Evolutionary conservation across 306 rosid species (phyloP).

Genomic region (Dryas alaskensis): DNA sequence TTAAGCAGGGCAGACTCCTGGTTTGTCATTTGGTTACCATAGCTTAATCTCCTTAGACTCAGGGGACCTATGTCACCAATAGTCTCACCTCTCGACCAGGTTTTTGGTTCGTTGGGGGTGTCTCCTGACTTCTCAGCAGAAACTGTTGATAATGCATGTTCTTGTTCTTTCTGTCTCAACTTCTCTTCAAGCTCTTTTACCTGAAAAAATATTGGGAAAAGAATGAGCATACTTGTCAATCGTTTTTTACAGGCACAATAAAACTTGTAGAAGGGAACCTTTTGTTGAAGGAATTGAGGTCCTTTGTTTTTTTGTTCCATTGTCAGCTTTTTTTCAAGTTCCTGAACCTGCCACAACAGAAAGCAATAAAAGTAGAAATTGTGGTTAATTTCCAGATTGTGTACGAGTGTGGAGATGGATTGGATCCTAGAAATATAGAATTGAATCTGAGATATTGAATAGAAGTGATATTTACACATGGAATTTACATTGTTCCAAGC

Average conservation of each 20-base stretch:
- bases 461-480: not conserved
- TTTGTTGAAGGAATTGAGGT: slow-evolving; percentile 13
- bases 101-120: not conserved
- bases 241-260: not conserved
- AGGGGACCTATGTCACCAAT: not conserved
- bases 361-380: not conserved
- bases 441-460: not conserved
- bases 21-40: slow-evolving; percentile 3
- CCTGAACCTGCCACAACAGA: slow-evolving; percentile 13
- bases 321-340: slow-evolving; percentile 11
- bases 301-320: slow-evolving; percentile 11
- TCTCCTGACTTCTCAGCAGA: slow-evolving; percentile 7
- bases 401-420: no score
- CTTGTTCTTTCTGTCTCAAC: slow-evolving; percentile 16
- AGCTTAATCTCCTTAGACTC: not conserved
- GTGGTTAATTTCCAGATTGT: not conserved
- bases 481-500: not conserved
- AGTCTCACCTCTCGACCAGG: slow-evolving; percentile 11
- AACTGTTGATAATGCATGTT: not conserved
- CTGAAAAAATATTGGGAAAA: slow-evolving; percentile 1
- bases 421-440: not conserved
- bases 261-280: slow-evolving; percentile 11
- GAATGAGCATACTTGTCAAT: not conserved
- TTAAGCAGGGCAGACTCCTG: slow-evolving; percentile 20
- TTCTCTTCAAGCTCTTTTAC: slow-evolving; percentile 22